Conservation (phyloP, 176 grass and related monocot genomes). For the Musa beccarii region DNA sequence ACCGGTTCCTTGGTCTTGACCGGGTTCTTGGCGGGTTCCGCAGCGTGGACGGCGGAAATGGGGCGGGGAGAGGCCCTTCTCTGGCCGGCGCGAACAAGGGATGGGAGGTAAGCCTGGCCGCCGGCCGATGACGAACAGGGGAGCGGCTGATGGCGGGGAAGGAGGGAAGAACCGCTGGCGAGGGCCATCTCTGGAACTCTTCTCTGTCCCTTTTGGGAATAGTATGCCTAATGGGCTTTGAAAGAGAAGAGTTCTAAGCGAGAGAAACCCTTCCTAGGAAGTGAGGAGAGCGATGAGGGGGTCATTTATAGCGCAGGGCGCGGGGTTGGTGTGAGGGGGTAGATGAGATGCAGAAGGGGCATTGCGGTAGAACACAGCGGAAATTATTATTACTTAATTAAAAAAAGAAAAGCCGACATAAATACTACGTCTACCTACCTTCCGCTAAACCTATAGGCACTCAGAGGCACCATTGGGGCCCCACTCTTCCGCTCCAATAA, state of each 20-base stretch:
- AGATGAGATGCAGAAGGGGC: not conserved
- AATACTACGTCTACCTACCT: too few relatives aligned
- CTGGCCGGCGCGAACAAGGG: not conserved
- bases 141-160: not conserved
- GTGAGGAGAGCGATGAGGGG: not conserved
- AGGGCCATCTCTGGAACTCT: slow-evolving; percentile 27
- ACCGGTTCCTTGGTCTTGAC: slow-evolving; percentile 3
- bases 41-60: slow-evolving; percentile 46
- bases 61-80: not conserved
- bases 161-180: slow-evolving; percentile 25
- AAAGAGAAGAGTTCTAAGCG: not conserved
- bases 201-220: not conserved
- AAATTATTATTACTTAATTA: too few relatives aligned
- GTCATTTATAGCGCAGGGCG: not conserved
- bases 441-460: too few relatives aligned
- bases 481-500: too few relatives aligned
- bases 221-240: too few relatives aligned
- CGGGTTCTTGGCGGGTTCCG: slow-evolving; percentile 28
- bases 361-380: too few relatives aligned
- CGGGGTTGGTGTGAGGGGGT: not conserved
- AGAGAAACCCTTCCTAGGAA: not conserved
- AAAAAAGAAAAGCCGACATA: too few relatives aligned
- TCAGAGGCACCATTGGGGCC: too few relatives aligned
- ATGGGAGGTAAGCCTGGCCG: slow-evolving; percentile 14
- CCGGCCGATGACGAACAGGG: not conserved